A percentile compares a stretch with the other conserved stretches of the same genome.
phyloP scores from a whole-genome alignment of 202 grass and related monocot species.

The Bolboschoenoplectus hybrid region DNA sequence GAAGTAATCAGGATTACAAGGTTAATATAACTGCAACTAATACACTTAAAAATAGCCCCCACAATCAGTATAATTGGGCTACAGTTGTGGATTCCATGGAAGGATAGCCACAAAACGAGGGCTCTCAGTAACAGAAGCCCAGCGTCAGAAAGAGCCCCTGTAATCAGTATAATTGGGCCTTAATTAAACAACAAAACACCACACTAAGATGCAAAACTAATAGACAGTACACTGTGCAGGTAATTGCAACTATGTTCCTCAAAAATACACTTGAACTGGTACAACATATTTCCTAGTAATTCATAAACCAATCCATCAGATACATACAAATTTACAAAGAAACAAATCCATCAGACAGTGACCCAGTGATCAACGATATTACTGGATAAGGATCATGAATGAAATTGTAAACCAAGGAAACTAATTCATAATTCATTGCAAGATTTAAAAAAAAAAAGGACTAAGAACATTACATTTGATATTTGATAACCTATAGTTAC shows the following conservation, averaged over 20 bases:
- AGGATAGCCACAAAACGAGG: neutral
- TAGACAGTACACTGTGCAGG: neutral
- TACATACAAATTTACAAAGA: neutral
- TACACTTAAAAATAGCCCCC: no score
- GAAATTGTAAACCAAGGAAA: neutral
- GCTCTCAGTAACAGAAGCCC: neutral
- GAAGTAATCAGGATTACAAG: no score
- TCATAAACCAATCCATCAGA: neutral
- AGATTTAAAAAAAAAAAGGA: neutral
- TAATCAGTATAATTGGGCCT: neutral
- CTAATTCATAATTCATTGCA: neutral
- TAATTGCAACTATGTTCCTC: no score
- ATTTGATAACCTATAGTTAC: neutral
- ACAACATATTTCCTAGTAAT: no score
- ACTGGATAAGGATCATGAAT: neutral
- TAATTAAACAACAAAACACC: neutral
- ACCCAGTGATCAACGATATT: neutral
- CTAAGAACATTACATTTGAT: neutral
- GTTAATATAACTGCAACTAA: no score
- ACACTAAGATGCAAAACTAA: neutral
- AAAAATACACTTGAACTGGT: no score
- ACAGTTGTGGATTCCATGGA: no score
- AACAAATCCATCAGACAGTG: neutral
- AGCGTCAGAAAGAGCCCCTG: neutral
- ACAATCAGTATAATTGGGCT: no score